phyloP scores from a whole-genome alignment of 768 basidiomycete genomes.

The Trametes cinnabarina region DNA sequence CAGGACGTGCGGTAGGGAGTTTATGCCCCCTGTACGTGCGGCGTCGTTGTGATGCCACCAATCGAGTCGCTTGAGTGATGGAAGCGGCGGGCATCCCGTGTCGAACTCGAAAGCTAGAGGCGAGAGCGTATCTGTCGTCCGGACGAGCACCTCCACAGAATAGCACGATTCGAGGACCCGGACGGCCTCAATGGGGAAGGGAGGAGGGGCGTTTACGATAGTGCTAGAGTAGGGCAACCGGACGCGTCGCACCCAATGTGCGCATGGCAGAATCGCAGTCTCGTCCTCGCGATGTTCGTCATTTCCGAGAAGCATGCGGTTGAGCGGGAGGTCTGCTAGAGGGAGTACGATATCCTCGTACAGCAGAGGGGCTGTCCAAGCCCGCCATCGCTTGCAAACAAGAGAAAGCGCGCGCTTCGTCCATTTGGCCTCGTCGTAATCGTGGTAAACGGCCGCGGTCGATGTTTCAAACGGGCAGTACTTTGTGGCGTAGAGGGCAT shows the following conservation, averaged over 20 bases:
- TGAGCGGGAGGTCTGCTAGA: conserved; percentile 29
- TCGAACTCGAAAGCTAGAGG: conserved; percentile 55
- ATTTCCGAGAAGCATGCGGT: conserved; percentile 24
- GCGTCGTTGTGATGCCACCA: conserved; percentile 65
- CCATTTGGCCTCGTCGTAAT: conserved; percentile 32
- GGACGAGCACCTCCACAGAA: conserved; percentile 52
- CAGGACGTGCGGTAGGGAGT: conserved; percentile 55
- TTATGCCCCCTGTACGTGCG: conserved; percentile 62
- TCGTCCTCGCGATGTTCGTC: conserved; percentile 15
- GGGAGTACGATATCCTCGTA: conserved; percentile 54
- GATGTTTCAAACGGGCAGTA: conserved; percentile 59
- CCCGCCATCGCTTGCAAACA: conserved; percentile 60
- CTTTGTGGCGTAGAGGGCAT: conserved; percentile 27
- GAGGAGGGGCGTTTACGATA: conserved; percentile 35
- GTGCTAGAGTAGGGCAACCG: conserved; percentile 60
- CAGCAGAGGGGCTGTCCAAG: conserved; percentile 43
- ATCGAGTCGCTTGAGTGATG: conserved; percentile 58
- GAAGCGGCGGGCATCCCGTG: conserved; percentile 43
- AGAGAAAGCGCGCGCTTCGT: conserved; percentile 44
- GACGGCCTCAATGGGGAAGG: conserved; percentile 33
- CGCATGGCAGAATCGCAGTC: conserved; percentile 19
- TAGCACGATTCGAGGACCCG: conserved; percentile 50
- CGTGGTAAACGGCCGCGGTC: conserved; percentile 18
- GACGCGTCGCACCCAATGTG: conserved; percentile 49
- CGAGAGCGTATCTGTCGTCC: conserved; percentile 54